These are phyloP conservation scores for Lagenidium sp. DNA, from an alignment of 352 stramenopile species.

Conservation along the genomic window DNA sequence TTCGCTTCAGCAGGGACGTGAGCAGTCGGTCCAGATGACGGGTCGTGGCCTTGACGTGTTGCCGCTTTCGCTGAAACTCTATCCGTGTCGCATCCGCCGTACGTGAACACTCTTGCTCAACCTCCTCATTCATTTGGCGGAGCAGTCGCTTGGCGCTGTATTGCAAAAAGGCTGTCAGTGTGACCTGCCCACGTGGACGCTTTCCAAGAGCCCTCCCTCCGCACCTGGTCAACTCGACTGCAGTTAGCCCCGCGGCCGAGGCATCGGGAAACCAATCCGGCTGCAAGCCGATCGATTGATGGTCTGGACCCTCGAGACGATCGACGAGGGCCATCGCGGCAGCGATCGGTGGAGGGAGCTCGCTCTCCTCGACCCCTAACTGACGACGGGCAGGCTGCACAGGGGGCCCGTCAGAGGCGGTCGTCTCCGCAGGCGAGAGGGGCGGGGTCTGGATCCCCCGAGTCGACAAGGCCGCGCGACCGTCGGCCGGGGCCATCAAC, in stretches of 20 bases:
- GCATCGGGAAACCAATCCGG: conserved; percentile 13
- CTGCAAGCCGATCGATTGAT: conserved; percentile 4
- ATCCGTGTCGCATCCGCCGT: not conserved
- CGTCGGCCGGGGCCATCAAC: too few relatives aligned
- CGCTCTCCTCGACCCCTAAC: too few relatives aligned
- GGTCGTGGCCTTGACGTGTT: conserved; percentile 6
- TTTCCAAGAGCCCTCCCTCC: not conserved
- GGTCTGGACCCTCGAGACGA: conserved; percentile 11
- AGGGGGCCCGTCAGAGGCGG: too few relatives aligned
- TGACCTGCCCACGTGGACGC: not conserved
- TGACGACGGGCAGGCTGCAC: too few relatives aligned
- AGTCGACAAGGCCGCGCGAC: too few relatives aligned
- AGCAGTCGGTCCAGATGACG: conserved; percentile 13
- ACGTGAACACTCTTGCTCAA: not conserved
- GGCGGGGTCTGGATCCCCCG: too few relatives aligned
- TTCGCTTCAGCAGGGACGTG: conserved; percentile 2
- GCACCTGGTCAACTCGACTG: conserved; percentile 10
- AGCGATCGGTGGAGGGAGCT: conserved; percentile 12
- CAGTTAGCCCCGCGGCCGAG: conserved; percentile 5
- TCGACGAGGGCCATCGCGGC: conserved; percentile 16
- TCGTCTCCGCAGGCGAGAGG: too few relatives aligned
- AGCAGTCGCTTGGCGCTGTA: conserved; percentile 11
- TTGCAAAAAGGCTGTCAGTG: too few relatives aligned
- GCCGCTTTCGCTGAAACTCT: not conserved
- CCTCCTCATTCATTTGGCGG: not conserved